phyloP scores from a whole-genome alignment of 257 asterid genomes.

The Capsicum pubescens region DNA sequence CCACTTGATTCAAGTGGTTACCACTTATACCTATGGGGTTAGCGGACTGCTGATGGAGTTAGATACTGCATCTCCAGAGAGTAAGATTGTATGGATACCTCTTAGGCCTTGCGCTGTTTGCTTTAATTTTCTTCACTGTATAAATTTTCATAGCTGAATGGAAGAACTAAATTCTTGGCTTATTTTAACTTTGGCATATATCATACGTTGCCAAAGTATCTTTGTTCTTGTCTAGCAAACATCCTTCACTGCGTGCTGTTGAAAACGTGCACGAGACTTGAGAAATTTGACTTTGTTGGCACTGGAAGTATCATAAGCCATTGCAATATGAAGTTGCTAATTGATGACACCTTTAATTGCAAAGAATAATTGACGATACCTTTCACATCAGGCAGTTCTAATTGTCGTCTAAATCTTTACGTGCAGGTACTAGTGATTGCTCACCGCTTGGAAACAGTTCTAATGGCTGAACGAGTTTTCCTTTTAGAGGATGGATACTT shows the following conservation, averaged over 20 bases:
- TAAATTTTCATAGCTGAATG: neutral
- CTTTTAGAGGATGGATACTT: constrained; percentile 61
- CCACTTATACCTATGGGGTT: no score
- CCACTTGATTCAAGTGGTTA: neutral
- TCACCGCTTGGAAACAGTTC: constrained; percentile 82
- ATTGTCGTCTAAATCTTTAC: neutral
- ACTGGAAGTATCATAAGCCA: neutral
- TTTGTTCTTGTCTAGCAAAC: neutral
- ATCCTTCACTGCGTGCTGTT: constrained; percentile 7
- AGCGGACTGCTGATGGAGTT: neutral
- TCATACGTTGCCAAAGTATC: neutral
- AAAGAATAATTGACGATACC: neutral
- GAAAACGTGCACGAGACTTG: neutral
- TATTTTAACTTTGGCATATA: neutral
- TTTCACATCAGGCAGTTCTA: neutral
- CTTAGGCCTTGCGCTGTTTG: neutral
- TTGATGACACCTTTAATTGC: neutral
- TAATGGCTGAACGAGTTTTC: constrained; percentile 77
- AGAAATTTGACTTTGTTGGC: neutral
- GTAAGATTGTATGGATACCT: neutral
- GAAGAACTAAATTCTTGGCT: neutral
- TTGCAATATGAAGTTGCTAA: neutral
- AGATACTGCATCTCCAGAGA: neutral
- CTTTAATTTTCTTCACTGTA: neutral
- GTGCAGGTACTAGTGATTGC: constrained; percentile 86